Conservation (phyloP, 345 rosid genomes). For the Euphorbia pulcherrima region DNA sequence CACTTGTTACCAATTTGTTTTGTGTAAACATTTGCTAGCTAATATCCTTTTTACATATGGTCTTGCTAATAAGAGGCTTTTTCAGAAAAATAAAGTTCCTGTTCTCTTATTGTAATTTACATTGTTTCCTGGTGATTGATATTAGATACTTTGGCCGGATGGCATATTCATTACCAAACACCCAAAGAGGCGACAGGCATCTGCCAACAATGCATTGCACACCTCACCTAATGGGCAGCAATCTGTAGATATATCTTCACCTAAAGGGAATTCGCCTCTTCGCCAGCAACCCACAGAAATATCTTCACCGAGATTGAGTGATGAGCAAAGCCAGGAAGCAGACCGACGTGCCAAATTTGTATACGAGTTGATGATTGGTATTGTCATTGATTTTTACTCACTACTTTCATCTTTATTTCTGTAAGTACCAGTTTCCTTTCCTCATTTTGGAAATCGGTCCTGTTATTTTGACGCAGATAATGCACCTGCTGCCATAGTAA, state of each 20-base stretch:
- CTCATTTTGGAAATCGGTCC: not conserved
- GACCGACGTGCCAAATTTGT: constrained; percentile 85
- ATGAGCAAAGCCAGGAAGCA: constrained; percentile 65
- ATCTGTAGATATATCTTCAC: constrained; percentile 12
- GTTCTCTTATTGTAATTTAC: constrained; percentile 9
- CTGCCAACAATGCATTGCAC: constrained; percentile 30
- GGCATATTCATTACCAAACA: constrained; percentile 93
- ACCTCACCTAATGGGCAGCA: constrained; percentile 15
- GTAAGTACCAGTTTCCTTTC: not conserved
- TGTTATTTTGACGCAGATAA: constrained; percentile 49
- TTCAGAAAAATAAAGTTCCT: not conserved
- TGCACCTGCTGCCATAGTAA: constrained; percentile 74
- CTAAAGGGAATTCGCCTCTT: constrained; percentile 25
- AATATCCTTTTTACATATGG: not conserved
- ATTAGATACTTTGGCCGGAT: constrained; percentile 98
- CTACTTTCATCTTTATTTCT: not conserved
- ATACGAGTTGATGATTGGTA: constrained; percentile 89
- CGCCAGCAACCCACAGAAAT: constrained; percentile 30
- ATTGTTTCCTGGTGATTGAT: constrained; percentile 7
- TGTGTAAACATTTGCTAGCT: not conserved
- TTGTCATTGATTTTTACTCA: constrained; percentile 8
- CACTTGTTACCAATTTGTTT: not conserved
- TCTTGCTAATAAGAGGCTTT: not conserved
- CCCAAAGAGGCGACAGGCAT: constrained; percentile 61
- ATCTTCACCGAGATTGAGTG: constrained; percentile 45